Evolutionary conservation across 176 grass and related monocot species (phyloP), one percentile per base, ranked within the genome.

Genomic region (Paspalum notatum): DNA sequence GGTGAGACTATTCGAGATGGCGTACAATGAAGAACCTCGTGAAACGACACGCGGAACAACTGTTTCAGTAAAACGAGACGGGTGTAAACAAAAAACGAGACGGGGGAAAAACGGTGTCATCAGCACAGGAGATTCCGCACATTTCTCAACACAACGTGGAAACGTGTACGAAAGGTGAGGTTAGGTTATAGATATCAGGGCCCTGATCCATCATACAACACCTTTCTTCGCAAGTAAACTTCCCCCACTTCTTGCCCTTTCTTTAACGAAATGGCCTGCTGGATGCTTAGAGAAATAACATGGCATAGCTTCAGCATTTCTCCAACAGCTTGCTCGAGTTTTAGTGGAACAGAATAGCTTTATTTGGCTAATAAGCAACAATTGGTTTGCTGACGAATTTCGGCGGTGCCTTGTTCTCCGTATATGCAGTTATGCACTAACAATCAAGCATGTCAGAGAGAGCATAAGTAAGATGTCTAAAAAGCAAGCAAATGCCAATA

Each of bases 151-250:
- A 75, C 50, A 62, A 50, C 62, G 81, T 72, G 38, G 66, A 72
- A 77, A 45, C 83, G 66, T 72, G 75, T 63, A 64, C 37, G 37
- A 21, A 62, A 70, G 66, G 12, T 49, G 62, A 60, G 37, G 68
- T 48, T 61, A 60, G 37, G 68, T 48, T 61, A 13, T 12, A 67
- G 42, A 59, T 66, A 38, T 43, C 24, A 62, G 67, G 54, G 69
- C 47, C 48, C 56, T 79, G 55, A 79, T 63, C 75, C 75, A 65
- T 44, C 41, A 63, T 16, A 12, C 57, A 72, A 65, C 60, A 50
- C 4, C 77, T 86, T 45, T 53, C 77, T 86, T 54, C 77, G 67
- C 70, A 5, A 32, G 70, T 72, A 61, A 42, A 42, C 77, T 57
- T 81, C 43, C 59, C 59, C 70, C n/a, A 51, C 52, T 68, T 5